Percentiles rank a stretch among this genome's conserved stretches.
Evolutionary conservation across 2,329 filamentous ascomycete species (phyloP).

Genomic region (Aspergillus hortae): DNA sequence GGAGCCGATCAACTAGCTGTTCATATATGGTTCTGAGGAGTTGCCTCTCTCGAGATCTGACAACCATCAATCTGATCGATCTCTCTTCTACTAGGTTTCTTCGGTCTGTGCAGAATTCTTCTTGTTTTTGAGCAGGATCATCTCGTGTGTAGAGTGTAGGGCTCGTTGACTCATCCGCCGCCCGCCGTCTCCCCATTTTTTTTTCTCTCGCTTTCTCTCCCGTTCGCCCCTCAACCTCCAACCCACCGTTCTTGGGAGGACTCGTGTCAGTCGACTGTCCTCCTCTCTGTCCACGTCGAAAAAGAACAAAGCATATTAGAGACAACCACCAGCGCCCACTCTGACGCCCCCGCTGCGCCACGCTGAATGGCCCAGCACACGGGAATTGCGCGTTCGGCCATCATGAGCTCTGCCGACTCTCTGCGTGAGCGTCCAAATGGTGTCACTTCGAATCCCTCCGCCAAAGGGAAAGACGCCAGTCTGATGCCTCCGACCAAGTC

Average conservation of each 20-base stretch:
- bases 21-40: too few relatives aligned
- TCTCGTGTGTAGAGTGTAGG: not conserved
- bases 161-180: conserved; percentile 17
- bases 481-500: conserved; percentile 38
- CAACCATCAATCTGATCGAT: too few relatives aligned
- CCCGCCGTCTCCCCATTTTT: conserved; percentile 3
- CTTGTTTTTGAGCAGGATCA: too few relatives aligned
- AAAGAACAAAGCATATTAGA: too few relatives aligned
- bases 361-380: conserved; percentile 46
- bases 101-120: too few relatives aligned
- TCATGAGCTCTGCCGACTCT: conserved; percentile 38
- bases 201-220: conserved; percentile 12
- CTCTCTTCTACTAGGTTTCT: too few relatives aligned
- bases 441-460: conserved; percentile 19
- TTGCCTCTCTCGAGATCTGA: too few relatives aligned
- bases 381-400: conserved; percentile 48
- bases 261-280: too few relatives aligned
- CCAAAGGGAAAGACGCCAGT: conserved; percentile 27
- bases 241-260: too few relatives aligned
- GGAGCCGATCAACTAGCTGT: too few relatives aligned
- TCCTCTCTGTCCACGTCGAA: too few relatives aligned
- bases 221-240: not conserved
- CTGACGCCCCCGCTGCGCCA: conserved; percentile 17
- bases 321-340: not conserved
- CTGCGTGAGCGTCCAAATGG: conserved; percentile 22